Percentiles rank a stretch among this genome's conserved stretches.
Evolutionary conservation across 768 basidiomycete genomes (phyloP).

Genomic region (Tulasnella calospora): DNA sequence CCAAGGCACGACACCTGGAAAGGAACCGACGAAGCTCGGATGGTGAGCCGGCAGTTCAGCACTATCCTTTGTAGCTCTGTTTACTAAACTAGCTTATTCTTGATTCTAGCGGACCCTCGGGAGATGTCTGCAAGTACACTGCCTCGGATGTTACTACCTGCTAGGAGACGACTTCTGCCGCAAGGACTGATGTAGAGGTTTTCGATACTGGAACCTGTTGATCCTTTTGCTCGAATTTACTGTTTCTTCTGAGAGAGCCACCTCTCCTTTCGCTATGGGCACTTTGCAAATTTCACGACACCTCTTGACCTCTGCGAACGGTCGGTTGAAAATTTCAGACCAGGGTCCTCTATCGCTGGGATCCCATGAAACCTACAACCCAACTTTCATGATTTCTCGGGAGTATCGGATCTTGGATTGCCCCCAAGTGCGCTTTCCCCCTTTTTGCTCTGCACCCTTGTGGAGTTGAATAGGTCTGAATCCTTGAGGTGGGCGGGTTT

Average conservation of each 20-base stretch:
- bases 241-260: background rate
- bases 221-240: background rate
- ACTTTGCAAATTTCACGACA: background rate
- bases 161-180: background rate
- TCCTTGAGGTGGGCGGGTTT: slow-evolving; percentile 25
- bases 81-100: background rate
- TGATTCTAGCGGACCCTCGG: background rate
- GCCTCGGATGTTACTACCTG: slow-evolving; percentile 11
- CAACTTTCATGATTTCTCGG: background rate
- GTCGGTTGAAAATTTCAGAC: slow-evolving; percentile 7
- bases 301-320: background rate
- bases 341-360: slow-evolving; percentile 8
- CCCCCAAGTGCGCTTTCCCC: slow-evolving; percentile 13
- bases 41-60: slow-evolving; percentile 1
- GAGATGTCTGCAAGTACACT: slow-evolving; percentile 11
- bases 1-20: slow-evolving; percentile 3
- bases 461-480: slow-evolving; percentile 17
- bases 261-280: background rate
- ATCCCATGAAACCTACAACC: slow-evolving; percentile 11
- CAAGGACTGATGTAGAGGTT: background rate
- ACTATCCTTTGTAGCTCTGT: background rate
- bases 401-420: background rate
- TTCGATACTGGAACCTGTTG: background rate
- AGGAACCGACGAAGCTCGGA: slow-evolving; percentile 26
- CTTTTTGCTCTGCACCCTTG: background rate